These are phyloP conservation scores for Lodderomyces theae DNA, from an alignment of 1,139 yeast species.

Conservation along the genomic window DNA sequence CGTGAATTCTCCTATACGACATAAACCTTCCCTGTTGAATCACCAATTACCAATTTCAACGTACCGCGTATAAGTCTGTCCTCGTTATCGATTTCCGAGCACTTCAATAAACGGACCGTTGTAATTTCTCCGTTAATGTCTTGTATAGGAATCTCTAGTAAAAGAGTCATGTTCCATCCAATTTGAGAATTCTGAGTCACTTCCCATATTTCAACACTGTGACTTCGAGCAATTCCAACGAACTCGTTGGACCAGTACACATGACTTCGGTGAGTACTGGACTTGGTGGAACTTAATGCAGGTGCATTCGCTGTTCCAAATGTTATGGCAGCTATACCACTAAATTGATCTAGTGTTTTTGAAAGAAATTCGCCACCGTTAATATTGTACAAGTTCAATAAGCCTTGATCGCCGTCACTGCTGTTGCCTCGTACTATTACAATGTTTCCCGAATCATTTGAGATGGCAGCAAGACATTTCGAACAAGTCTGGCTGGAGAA, in stretches of 20 bases:
- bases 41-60: slow-evolving; percentile 35
- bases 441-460: slow-evolving; percentile 56
- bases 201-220: slow-evolving; percentile 26
- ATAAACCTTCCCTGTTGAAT: slow-evolving; percentile 39
- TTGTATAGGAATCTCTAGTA: slow-evolving; percentile 17
- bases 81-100: slow-evolving; percentile 32
- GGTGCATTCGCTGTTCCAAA: slow-evolving; percentile 36
- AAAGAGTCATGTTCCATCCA: slow-evolving; percentile 23
- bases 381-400: slow-evolving; percentile 43
- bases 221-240: slow-evolving; percentile 26
- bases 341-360: slow-evolving; percentile 7
- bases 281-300: slow-evolving; percentile 24
- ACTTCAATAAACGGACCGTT: slow-evolving; percentile 28
- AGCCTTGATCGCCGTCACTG: slow-evolving; percentile 15
- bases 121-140: slow-evolving; percentile 22
- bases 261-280: slow-evolving; percentile 22
- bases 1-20: slow-evolving; percentile 10
- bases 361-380: slow-evolving; percentile 50
- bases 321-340: slow-evolving; percentile 20
- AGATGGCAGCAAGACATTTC: slow-evolving; percentile 41
- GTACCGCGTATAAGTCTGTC: slow-evolving; percentile 37
- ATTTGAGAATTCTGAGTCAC: slow-evolving; percentile 16
- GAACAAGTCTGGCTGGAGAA: too few species aligned
- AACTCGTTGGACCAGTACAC: slow-evolving; percentile 40
- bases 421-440: slow-evolving; percentile 28